Percentiles rank a stretch among this genome's conserved stretches.
Conservation (phyloP, 2,329 filamentous ascomycete genomes). For the Tolypocladium tropicale region DNA sequence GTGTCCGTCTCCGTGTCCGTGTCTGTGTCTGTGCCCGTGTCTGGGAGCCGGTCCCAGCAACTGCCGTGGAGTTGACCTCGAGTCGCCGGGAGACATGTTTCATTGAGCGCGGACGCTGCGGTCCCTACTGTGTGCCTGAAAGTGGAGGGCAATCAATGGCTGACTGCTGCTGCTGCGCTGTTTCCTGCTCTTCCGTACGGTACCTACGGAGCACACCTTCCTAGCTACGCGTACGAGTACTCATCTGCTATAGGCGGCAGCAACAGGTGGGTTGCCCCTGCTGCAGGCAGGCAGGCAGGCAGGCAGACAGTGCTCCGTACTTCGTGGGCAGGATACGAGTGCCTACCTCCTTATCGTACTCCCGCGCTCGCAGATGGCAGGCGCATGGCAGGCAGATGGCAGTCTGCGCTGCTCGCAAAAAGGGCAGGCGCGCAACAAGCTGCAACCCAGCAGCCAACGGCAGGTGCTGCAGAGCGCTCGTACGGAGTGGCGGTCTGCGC, state of each 20-base stretch:
- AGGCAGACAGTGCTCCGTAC: too few species aligned
- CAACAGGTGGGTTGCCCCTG: too few species aligned
- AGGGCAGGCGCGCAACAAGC: neutral
- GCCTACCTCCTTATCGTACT: too few species aligned
- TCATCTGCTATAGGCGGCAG: too few species aligned
- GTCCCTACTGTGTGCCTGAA: neutral
- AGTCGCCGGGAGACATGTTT: neutral
- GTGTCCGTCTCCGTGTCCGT: neutral
- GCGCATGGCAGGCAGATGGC: neutral
- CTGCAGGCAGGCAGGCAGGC: neutral
- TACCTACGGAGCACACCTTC: too few species aligned
- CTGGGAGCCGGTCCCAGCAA: neutral
- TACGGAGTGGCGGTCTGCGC: neutral
- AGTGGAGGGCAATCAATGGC: neutral
- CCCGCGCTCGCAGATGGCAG: too few species aligned
- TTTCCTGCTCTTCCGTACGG: too few species aligned
- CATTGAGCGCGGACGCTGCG: neutral
- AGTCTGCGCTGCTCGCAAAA: neutral
- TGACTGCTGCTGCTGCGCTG: neutral
- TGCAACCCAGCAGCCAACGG: neutral
- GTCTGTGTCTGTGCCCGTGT: neutral
- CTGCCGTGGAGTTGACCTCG: neutral
- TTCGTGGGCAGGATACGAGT: neutral
- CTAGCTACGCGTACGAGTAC: too few species aligned
- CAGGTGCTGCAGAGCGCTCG: neutral